Percentiles rank a stretch among this genome's conserved stretches.
Conservation (phyloP, 2,329 filamentous ascomycete species). For the Pseudocercospora musae region DNA sequence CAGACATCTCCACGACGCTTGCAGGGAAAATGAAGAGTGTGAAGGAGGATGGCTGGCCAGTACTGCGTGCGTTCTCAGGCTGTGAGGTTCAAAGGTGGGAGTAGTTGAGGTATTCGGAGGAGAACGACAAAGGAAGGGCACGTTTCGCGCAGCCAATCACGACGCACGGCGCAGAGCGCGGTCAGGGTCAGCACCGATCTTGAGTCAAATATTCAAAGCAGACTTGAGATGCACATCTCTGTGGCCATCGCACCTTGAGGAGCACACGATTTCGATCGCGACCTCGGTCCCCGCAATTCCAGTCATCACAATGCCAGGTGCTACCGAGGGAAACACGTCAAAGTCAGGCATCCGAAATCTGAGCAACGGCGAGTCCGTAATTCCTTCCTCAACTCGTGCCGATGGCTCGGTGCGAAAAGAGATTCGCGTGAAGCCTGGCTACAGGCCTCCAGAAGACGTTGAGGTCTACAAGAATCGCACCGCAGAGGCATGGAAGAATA, state of each 20-base stretch:
- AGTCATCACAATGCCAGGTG: neutral
- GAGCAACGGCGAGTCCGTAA: slow-evolving; percentile 75
- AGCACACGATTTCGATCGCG: neutral
- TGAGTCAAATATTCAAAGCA: neutral
- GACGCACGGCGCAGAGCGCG: neutral
- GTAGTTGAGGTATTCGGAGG: slow-evolving; percentile 5
- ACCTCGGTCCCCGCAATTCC: neutral
- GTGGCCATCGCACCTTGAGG: neutral
- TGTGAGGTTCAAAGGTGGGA: neutral
- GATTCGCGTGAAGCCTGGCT: slow-evolving; percentile 90
- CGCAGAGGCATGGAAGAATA: slow-evolving; percentile 78
- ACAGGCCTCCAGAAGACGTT: slow-evolving; percentile 90
- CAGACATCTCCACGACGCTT: slow-evolving; percentile 49
- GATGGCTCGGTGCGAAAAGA: slow-evolving; percentile 92
- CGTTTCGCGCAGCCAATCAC: slow-evolving; percentile 7
- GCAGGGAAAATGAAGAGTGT: neutral
- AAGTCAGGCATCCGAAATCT: slow-evolving; percentile 65
- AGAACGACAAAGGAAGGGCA: neutral
- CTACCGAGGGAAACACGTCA: slow-evolving; percentile 43
- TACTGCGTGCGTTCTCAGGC: neutral
- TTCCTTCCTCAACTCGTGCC: slow-evolving; percentile 79
- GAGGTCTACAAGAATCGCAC: slow-evolving; percentile 93
- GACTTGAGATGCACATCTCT: neutral
- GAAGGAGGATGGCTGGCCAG: slow-evolving; percentile 1
- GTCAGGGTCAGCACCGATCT: slow-evolving; percentile 6